Conservation (phyloP, 345 rosid species). For the Noccaea bulbosa region DNA sequence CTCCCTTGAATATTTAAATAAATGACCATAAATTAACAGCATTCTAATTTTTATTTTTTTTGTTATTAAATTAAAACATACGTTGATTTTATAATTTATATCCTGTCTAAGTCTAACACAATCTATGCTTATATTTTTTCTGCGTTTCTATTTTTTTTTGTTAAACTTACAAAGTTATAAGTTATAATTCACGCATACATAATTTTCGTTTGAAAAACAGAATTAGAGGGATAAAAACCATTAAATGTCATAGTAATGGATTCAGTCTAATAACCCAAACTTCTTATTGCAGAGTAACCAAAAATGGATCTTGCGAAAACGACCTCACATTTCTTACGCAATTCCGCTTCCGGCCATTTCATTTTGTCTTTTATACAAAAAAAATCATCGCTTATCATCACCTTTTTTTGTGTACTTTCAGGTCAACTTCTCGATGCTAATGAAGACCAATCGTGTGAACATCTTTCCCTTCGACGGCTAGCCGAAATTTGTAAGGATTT, state of each 20-base stretch:
- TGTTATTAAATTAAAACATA: neutral
- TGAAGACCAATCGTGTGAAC: conserved; percentile 40
- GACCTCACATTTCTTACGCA: conserved; percentile 20
- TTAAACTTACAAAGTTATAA: neutral
- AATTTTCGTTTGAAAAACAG: neutral
- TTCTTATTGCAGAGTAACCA: conserved; percentile 30
- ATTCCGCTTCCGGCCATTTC: conserved; percentile 33
- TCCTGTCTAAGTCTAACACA: neutral
- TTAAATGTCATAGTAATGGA: conserved; percentile 20
- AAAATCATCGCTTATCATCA: neutral
- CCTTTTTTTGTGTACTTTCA: conserved; percentile 14
- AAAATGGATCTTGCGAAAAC: conserved; percentile 26
- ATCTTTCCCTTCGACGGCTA: conserved; percentile 27
- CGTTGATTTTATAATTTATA: neutral
- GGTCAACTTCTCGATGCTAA: neutral
- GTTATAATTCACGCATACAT: neutral
- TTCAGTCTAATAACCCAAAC: conserved; percentile 21
- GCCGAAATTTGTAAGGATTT: conserved; percentile 28
- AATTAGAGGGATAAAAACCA: neutral
- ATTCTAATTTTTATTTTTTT: neutral
- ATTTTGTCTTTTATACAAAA: neutral
- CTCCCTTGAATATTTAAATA: neutral
- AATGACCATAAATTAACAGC: neutral
- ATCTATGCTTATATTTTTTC: neutral
- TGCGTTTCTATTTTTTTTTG: neutral